Percentiles rank a stretch among this genome's conserved stretches.
Conservation (phyloP, 1,139 yeast species). For the Candida frijolesensis region DNA sequence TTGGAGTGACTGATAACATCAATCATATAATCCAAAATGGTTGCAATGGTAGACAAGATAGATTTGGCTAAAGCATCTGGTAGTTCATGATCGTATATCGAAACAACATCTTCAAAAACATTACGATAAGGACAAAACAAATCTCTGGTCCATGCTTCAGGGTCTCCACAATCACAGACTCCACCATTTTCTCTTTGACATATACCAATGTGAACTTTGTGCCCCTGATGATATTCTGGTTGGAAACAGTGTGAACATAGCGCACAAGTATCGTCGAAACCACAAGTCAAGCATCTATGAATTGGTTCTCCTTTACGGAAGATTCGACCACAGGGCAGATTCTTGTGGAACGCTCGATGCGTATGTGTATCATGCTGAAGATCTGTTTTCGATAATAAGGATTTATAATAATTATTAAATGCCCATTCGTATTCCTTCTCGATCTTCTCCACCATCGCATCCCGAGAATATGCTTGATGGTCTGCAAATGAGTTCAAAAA, state of each 20-base stretch:
- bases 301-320: constrained; percentile 87
- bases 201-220: constrained; percentile 71
- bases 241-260: constrained; percentile 79
- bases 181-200: constrained; percentile 87
- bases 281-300: constrained; percentile 81
- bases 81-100: constrained; percentile 21
- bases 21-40: constrained; percentile 69
- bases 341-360: constrained; percentile 56
- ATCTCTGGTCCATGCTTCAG: constrained; percentile 55
- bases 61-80: constrained; percentile 38
- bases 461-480: constrained; percentile 7
- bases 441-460: constrained; percentile 22
- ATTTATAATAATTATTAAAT: constrained; percentile 32
- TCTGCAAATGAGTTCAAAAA: constrained; percentile 42
- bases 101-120: constrained; percentile 17
- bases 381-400: constrained; percentile 22
- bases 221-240: constrained; percentile 71
- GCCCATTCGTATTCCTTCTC: constrained; percentile 42
- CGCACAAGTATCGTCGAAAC: constrained; percentile 84
- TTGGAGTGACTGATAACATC: constrained; percentile 63
- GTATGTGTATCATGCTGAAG: constrained; percentile 26
- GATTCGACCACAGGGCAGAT: constrained; percentile 75
- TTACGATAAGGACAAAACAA: constrained; percentile 37
- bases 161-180: constrained; percentile 71
- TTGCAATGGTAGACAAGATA: constrained; percentile 49